phyloP scores from a whole-genome alignment of 805 yeast genomes.

The Metschnikowia continentalis region DNA sequence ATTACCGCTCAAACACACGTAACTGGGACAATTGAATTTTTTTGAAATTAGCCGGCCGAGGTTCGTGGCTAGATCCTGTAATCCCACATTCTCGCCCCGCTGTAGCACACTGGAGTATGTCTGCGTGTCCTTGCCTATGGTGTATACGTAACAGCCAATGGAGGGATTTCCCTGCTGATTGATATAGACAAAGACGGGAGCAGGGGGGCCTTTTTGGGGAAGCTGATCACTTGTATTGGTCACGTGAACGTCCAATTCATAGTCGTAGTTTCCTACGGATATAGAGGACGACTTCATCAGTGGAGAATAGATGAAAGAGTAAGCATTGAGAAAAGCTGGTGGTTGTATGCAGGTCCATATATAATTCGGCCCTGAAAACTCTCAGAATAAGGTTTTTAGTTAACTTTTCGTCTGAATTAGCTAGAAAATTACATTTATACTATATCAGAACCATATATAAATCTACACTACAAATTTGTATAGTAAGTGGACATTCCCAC shows the following conservation, averaged over 20 bases:
- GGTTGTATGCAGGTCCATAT: background rate
- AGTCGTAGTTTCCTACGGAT: conserved; percentile 13
- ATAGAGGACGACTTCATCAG: conserved; percentile 12
- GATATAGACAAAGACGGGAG: conserved; percentile 29
- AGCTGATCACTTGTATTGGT: background rate
- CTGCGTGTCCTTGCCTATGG: conserved; percentile 28
- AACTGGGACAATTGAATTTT: conserved; percentile 40
- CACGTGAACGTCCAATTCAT: conserved; percentile 11
- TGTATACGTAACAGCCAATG: conserved; percentile 44
- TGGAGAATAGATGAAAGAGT: background rate
- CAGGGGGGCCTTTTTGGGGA: conserved; percentile 7
- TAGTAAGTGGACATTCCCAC: too few relatives aligned
- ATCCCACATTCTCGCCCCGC: conserved; percentile 36
- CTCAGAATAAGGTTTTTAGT: too few relatives aligned
- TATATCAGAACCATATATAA: too few relatives aligned
- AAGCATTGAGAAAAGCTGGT: background rate
- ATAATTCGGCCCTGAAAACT: too few relatives aligned
- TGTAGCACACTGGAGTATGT: conserved; percentile 41
- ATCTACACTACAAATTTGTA: too few relatives aligned
- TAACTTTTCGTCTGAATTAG: too few relatives aligned
- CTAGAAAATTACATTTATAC: too few relatives aligned
- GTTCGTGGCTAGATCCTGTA: conserved; percentile 42
- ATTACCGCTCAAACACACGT: conserved; percentile 42
- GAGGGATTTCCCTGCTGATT: conserved; percentile 22
- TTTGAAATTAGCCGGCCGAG: conserved; percentile 39